These are phyloP conservation scores for Haematococcus lacustris DNA, from an alignment of 139 green algal genomes.

Conservation along the genomic window DNA sequence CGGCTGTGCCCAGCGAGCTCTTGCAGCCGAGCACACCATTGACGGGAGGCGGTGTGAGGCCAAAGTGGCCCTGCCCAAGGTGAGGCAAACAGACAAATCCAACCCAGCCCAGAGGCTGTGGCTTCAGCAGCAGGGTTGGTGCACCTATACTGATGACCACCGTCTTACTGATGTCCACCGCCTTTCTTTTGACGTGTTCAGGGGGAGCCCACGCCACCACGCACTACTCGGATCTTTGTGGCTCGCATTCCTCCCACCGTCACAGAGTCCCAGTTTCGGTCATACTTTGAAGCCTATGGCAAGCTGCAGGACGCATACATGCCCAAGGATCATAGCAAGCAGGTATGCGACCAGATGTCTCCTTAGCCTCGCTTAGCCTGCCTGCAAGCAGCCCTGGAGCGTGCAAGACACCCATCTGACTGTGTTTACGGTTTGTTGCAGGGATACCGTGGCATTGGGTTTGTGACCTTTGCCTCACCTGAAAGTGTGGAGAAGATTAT, in stretches of 20 bases:
- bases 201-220: conserved; percentile 27
- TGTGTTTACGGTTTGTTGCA: too few species aligned
- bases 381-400: too few species aligned
- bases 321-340: conserved; percentile 72
- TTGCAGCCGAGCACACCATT: conserved; percentile 49
- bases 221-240: conserved; percentile 81
- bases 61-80: conserved; percentile 73
- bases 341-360: too few species aligned
- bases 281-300: conserved; percentile 83
- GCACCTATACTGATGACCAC: too few species aligned
- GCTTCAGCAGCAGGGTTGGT: too few species aligned
- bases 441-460: conserved; percentile 78
- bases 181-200: too few species aligned
- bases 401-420: too few species aligned
- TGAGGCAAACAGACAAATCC: not conserved
- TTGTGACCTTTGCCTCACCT: conserved; percentile 72
- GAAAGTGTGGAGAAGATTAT: conserved; percentile 66
- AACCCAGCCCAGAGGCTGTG: too few species aligned
- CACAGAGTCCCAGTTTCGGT: conserved; percentile 63
- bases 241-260: conserved; percentile 74
- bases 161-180: too few species aligned
- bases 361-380: too few species aligned
- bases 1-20: conserved; percentile 31
- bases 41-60: conserved; percentile 68
- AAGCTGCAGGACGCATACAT: conserved; percentile 84